Percentiles rank a stretch among this genome's conserved stretches.
Conservation (phyloP, 2,329 filamentous ascomycete genomes). For the Aspergillus intermedius region DNA sequence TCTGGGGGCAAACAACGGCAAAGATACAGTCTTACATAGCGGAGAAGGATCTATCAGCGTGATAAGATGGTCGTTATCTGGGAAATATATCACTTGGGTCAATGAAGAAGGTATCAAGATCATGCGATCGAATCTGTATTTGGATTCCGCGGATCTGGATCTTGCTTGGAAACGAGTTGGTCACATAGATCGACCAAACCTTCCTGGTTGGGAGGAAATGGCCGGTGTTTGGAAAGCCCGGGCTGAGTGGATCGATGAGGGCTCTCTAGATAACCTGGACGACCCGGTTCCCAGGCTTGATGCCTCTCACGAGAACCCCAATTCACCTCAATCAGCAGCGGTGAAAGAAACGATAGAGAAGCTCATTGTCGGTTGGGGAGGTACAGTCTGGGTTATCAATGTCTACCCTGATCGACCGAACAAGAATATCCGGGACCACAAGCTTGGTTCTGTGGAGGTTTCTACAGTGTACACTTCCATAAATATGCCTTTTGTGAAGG, state of each 20-base stretch:
- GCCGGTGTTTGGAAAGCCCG: conserved; percentile 89
- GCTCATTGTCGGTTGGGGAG: conserved; percentile 88
- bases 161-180: conserved; percentile 92
- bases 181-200: conserved; percentile 82
- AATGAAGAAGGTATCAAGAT: conserved; percentile 98
- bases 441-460: conserved; percentile 77
- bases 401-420: conserved; percentile 69
- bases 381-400: conserved; percentile 92
- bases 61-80: conserved; percentile 91
- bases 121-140: conserved; percentile 80
- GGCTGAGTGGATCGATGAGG: conserved; percentile 87
- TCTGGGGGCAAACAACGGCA: conserved; percentile 68
- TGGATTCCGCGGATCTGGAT: conserved; percentile 69
- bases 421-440: conserved; percentile 62
- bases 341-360: conserved; percentile 54
- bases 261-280: conserved; percentile 67
- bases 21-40: conserved; percentile 79
- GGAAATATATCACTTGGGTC: conserved; percentile 88
- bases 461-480: conserved; percentile 71
- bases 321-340: conserved; percentile 34
- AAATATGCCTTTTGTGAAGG: background rate
- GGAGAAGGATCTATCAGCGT: conserved; percentile 86
- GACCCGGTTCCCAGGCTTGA: conserved; percentile 31
- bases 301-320: conserved; percentile 36
- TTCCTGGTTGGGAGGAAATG: conserved; percentile 91